A percentile compares a stretch with the other conserved stretches of the same genome.
Evolutionary conservation across 257 asterid genomes (phyloP).

Genomic region (Solanum pinnatisectum): DNA sequence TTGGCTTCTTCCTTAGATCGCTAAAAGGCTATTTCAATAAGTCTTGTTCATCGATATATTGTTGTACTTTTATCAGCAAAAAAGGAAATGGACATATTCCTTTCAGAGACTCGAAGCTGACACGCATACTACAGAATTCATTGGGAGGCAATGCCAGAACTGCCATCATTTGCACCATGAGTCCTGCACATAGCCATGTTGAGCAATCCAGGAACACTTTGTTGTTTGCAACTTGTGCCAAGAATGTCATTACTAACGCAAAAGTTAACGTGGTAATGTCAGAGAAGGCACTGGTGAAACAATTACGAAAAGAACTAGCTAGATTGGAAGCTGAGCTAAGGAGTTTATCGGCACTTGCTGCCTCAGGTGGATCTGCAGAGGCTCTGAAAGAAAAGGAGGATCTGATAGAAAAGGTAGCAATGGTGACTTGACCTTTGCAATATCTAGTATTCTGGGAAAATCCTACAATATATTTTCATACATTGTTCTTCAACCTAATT

Average conservation of each 20-base stretch:
- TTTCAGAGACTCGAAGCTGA: constrained; percentile 89
- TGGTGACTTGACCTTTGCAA: neutral
- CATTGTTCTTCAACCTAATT: neutral
- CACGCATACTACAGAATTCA: constrained; percentile 77
- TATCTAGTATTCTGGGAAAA: neutral
- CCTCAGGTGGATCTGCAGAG: constrained; percentile 31
- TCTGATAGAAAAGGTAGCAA: constrained; percentile 64
- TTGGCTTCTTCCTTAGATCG: neutral
- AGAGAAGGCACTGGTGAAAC: constrained; percentile 85
- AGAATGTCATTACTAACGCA: constrained; percentile 71
- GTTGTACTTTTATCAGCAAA: constrained; percentile 44
- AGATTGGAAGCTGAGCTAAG: constrained; percentile 63
- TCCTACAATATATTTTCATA: neutral
- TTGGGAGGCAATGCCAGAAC: constrained; percentile 94
- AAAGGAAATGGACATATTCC: constrained; percentile 82
- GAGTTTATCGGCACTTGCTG: constrained; percentile 33
- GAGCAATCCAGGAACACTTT: constrained; percentile 96
- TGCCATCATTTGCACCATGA: constrained; percentile 87
- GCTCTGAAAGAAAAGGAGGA: constrained; percentile 63
- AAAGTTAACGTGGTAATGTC: constrained; percentile 84
- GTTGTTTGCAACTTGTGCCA: constrained; percentile 92
- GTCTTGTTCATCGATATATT: neutral
- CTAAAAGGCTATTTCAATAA: neutral
- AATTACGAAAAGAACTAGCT: constrained; percentile 68
- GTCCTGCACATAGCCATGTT: constrained; percentile 82